Percentiles rank a stretch among this genome's conserved stretches.
These are phyloP conservation scores for Phytophthora cajani DNA, from an alignment of 352 stramenopile genomes.

Conservation along the genomic window DNA sequence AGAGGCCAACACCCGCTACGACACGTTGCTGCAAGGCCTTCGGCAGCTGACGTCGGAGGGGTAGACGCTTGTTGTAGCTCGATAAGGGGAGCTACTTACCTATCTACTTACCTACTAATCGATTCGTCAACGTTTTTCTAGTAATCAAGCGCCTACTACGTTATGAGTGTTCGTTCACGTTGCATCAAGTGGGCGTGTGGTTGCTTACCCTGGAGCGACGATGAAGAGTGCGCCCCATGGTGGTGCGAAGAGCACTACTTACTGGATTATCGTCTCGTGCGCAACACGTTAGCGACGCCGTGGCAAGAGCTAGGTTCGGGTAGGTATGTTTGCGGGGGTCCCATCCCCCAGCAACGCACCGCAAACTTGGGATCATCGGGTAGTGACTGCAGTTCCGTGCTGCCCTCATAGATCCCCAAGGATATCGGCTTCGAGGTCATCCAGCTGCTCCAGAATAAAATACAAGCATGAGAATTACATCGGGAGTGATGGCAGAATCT, in stretches of 20 bases:
- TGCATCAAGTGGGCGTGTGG: not conserved
- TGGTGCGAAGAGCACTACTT: not conserved
- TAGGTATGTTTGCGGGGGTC: slow-evolving; percentile 2
- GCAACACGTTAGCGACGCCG: not conserved
- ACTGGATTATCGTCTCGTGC: not conserved
- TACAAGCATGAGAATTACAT: not conserved
- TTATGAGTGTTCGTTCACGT: not conserved
- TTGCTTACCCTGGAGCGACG: slow-evolving; percentile 1
- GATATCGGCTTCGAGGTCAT: slow-evolving; percentile 82
- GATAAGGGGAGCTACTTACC: not conserved
- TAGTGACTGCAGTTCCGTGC: not conserved
- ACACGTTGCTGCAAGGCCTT: slow-evolving; percentile 14
- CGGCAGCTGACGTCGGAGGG: slow-evolving; percentile 6
- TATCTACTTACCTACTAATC: not conserved
- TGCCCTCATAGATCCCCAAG: slow-evolving; percentile 57
- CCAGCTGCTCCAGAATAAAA: slow-evolving; percentile 44
- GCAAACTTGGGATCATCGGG: not conserved
- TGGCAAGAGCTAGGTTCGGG: not conserved
- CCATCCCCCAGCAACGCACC: slow-evolving; percentile 6
- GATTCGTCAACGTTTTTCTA: slow-evolving; percentile 18
- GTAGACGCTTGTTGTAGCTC: slow-evolving; percentile 1
- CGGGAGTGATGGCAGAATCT: not conserved
- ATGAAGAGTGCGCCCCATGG: not conserved
- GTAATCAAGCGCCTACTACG: slow-evolving; percentile 9
- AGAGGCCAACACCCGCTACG: slow-evolving; percentile 15